These are phyloP conservation scores for Herpotrichia juniperi DNA, from an alignment of 2,329 filamentous ascomycete species.

Conservation along the genomic window DNA sequence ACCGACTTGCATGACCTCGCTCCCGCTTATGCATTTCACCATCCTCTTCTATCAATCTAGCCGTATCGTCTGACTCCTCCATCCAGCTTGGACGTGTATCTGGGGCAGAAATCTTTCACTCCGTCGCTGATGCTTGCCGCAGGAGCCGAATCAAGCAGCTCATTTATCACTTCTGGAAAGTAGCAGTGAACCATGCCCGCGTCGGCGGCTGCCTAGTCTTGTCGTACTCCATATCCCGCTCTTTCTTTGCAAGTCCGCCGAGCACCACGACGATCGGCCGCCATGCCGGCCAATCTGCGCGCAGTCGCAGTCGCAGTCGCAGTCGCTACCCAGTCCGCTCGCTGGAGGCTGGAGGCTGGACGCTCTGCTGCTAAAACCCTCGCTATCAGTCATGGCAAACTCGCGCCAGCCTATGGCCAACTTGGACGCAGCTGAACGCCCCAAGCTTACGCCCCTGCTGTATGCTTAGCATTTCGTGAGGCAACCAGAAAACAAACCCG, in stretches of 20 bases:
- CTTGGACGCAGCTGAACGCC: constrained; percentile 16
- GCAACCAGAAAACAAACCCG: constrained; percentile 7
- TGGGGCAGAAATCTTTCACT: constrained; percentile 2
- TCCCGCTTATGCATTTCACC: constrained; percentile 43
- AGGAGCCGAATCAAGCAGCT: constrained; percentile 41
- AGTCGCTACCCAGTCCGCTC: too few species aligned
- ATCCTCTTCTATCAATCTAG: constrained; percentile 29
- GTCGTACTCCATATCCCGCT: constrained; percentile 21
- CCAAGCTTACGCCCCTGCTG: constrained; percentile 19
- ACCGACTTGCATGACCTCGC: constrained; percentile 40
- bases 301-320: constrained; percentile 3
- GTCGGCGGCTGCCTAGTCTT: constrained; percentile 11
- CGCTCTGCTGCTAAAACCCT: background rate
- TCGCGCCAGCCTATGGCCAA: constrained; percentile 8
- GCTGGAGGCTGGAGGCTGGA: too few species aligned
- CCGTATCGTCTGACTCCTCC: constrained; percentile 43
- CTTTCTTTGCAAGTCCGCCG: constrained; percentile 16
- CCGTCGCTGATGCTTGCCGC: constrained; percentile 39
- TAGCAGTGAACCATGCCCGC: constrained; percentile 19
- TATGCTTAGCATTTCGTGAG: constrained; percentile 26
- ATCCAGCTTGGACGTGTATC: constrained; percentile 2
- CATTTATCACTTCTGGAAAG: constrained; percentile 31
- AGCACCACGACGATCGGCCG: constrained; percentile 28
- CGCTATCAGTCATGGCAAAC: constrained; percentile 8
- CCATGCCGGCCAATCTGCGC: constrained; percentile 21